Evolutionary conservation across 768 basidiomycete genomes (phyloP).

Genomic region (Dacryopinax spathularia): DNA sequence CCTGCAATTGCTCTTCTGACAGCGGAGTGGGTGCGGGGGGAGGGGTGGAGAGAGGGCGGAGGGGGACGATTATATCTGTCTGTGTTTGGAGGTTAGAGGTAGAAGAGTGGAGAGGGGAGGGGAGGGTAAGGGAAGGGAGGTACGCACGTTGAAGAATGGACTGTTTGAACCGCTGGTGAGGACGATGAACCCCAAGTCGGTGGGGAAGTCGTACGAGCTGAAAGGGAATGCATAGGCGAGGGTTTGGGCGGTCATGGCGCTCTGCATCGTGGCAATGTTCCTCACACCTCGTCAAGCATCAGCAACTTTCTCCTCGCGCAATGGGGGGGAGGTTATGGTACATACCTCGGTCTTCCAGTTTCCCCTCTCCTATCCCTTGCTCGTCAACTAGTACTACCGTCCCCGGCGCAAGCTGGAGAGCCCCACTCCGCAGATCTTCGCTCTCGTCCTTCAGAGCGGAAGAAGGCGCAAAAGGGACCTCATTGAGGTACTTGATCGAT

Average conservation of each 20-base stretch:
- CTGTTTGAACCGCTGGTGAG: conserved; percentile 52
- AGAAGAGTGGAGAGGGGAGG: too few relatives aligned
- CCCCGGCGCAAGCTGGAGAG: conserved; percentile 54
- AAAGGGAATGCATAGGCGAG: conserved; percentile 66
- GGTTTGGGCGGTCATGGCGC: conserved; percentile 48
- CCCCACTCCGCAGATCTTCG: conserved; percentile 60
- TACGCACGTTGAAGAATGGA: conserved; percentile 51
- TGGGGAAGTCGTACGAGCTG: conserved; percentile 53
- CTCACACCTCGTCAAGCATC: conserved; percentile 31
- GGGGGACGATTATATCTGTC: conserved; percentile 45
- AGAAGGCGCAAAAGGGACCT: conserved; percentile 38
- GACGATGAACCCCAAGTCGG: conserved; percentile 54
- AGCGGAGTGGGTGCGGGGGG: not conserved
- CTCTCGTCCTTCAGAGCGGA: conserved; percentile 37
- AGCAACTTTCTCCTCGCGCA: too few relatives aligned
- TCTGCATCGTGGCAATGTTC: conserved; percentile 51
- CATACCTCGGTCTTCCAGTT: conserved; percentile 38
- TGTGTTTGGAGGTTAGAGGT: conserved; percentile 17
- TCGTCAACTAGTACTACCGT: conserved; percentile 51
- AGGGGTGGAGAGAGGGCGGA: conserved; percentile 24
- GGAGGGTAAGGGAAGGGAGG: not conserved
- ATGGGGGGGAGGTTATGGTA: too few relatives aligned
- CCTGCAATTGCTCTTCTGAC: not conserved
- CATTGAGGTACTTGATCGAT: conserved; percentile 49
- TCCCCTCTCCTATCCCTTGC: conserved; percentile 52